phyloP scores from a whole-genome alignment of 768 basidiomycete species.

The Phanerochaete carnosa region DNA sequence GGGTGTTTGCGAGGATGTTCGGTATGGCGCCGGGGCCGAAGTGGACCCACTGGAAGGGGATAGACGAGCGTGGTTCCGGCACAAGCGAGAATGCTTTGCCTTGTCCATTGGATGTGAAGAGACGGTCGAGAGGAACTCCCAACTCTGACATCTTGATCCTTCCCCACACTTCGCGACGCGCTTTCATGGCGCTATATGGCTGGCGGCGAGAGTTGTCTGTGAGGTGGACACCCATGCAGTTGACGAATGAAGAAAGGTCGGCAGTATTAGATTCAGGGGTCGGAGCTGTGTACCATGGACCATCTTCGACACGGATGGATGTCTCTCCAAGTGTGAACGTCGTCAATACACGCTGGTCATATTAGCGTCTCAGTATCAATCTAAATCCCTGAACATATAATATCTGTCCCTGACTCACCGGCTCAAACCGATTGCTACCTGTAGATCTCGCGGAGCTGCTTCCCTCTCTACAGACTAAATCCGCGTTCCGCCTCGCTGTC shows the following conservation, averaged over 20 bases:
- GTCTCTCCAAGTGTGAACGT: not conserved
- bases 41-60: too few relatives aligned
- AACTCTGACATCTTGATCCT: not conserved
- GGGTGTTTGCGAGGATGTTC: not conserved
- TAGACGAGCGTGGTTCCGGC: too few relatives aligned
- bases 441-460: too few relatives aligned
- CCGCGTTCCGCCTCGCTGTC: too few relatives aligned
- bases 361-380: too few relatives aligned
- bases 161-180: not conserved
- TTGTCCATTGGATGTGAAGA: not conserved
- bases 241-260: slow-evolving; percentile 9
- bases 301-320: not conserved
- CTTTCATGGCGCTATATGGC: not conserved
- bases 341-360: too few relatives aligned
- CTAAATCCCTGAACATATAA: too few relatives aligned
- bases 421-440: too few relatives aligned
- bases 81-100: not conserved
- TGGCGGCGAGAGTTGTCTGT: not conserved
- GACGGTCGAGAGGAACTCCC: not conserved
- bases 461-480: too few relatives aligned
- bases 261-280: not conserved
- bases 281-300: not conserved
- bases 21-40: too few relatives aligned
- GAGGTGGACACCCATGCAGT: too few relatives aligned
- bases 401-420: too few relatives aligned